Percentiles rank a stretch among this genome's conserved stretches.
Conservation (phyloP, 352 stramenopile genomes). For the Halophytophthora polymorphica region DNA sequence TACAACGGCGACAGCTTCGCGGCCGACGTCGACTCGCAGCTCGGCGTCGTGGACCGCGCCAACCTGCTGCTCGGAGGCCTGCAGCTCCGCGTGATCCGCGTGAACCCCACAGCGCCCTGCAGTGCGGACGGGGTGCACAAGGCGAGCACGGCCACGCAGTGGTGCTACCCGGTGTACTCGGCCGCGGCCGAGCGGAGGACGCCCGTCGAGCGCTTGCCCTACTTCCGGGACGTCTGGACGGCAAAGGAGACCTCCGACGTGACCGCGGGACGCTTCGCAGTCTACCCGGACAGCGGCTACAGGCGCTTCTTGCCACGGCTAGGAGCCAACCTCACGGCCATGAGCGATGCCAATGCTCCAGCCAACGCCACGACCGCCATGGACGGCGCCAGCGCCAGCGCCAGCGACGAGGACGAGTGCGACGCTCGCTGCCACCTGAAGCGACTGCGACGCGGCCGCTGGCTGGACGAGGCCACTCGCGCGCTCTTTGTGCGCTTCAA, state of each 20-base stretch:
- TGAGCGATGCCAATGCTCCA: too few relatives aligned
- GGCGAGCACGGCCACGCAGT: constrained; percentile 6
- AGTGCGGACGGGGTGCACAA: constrained; percentile 2
- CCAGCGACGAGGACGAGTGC: constrained; percentile 11
- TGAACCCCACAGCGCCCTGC: constrained; percentile 25
- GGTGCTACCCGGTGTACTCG: constrained; percentile 44
- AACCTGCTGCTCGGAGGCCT: constrained; percentile 62
- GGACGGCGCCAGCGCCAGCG: too few relatives aligned
- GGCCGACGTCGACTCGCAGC: constrained; percentile 41
- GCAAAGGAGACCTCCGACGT: constrained; percentile 8
- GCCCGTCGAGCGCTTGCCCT: constrained; percentile 7
- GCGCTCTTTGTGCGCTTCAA: constrained; percentile 64
- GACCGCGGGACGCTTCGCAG: constrained; percentile 30
- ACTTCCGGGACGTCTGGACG: constrained; percentile 32
- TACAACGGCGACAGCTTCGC: constrained; percentile 57
- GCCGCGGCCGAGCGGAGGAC: constrained; percentile 18
- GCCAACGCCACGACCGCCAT: too few relatives aligned
- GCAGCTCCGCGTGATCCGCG: constrained; percentile 48
- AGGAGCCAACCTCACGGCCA: constrained; percentile 1
- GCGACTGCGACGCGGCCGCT: constrained; percentile 29
- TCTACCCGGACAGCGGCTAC: constrained; percentile 33
- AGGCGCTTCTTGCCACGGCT: constrained; percentile 23
- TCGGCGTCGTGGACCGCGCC: constrained; percentile 43
- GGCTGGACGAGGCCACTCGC: constrained; percentile 49
- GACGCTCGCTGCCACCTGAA: constrained; percentile 35